A percentile compares a stretch with the other conserved stretches of the same genome.
Evolutionary conservation across 306 rosid species (phyloP).

Genomic region (Lathyrus tuberosus): DNA sequence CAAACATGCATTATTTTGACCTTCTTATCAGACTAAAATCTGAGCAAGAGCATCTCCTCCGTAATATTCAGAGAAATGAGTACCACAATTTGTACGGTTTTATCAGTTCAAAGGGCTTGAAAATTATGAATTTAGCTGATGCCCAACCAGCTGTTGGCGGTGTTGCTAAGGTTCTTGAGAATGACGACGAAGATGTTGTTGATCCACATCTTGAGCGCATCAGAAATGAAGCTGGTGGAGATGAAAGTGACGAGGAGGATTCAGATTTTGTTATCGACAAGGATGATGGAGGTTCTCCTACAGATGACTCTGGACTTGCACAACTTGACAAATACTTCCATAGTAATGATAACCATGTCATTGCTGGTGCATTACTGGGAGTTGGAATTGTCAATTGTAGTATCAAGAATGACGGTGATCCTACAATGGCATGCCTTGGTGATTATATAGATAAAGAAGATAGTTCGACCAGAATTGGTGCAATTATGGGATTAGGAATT

Average conservation of each 20-base stretch:
- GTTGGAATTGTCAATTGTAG: too few relatives aligned
- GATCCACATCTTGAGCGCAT: conserved; percentile 99
- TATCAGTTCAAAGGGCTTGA: conserved; percentile 92
- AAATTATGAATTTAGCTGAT: conserved; percentile 92
- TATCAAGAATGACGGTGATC: too few relatives aligned
- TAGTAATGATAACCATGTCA: too few relatives aligned
- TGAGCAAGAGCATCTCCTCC: conserved; percentile 95
- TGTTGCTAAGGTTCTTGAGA: conserved; percentile 83
- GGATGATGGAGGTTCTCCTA: conserved; percentile 96
- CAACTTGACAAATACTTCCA: too few relatives aligned
- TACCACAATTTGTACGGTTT: conserved; percentile 89
- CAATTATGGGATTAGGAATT: too few relatives aligned
- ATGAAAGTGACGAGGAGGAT: conserved; percentile 99
- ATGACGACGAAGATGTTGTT: conserved; percentile 84
- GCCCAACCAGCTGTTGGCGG: conserved; percentile 64
- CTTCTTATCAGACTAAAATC: conserved; percentile 90
- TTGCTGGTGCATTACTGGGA: too few relatives aligned
- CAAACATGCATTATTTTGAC: conserved; percentile 97
- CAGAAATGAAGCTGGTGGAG: conserved; percentile 82
- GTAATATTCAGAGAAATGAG: conserved; percentile 95
- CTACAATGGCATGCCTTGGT: too few relatives aligned
- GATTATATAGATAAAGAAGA: too few relatives aligned
- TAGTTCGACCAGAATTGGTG: too few relatives aligned
- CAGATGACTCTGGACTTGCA: conserved; percentile 99
- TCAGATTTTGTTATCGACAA: conserved; percentile 79